phyloP scores from a whole-genome alignment of 352 stramenopile species.

The Ophiocytium majus region DNA sequence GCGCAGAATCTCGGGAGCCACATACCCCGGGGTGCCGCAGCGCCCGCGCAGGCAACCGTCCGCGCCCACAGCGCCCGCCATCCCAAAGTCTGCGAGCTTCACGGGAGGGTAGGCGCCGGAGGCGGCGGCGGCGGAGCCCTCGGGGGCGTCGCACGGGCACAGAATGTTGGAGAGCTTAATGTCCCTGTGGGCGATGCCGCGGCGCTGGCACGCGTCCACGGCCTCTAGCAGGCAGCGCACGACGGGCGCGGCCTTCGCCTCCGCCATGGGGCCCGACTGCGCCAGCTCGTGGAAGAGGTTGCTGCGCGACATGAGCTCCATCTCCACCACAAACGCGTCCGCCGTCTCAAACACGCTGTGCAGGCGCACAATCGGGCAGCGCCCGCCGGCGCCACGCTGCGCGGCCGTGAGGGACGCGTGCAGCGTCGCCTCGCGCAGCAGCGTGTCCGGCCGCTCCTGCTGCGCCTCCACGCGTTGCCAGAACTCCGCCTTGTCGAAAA shows the following conservation, averaged over 20 bases:
- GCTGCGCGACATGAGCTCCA: conserved; percentile 57
- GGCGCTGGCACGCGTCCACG: conserved; percentile 71
- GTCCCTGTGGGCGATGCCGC: conserved; percentile 73
- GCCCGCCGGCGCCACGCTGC: background rate
- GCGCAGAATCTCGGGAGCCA: conserved; percentile 74
- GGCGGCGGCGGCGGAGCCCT: too few species aligned
- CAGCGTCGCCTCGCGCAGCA: conserved; percentile 65
- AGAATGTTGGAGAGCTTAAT: conserved; percentile 76
- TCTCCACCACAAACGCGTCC: conserved; percentile 75
- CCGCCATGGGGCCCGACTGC: background rate
- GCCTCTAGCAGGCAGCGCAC: conserved; percentile 62
- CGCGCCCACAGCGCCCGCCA: conserved; percentile 72
- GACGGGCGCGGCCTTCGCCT: background rate
- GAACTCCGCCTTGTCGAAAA: conserved; percentile 89
- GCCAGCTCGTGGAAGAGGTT: conserved; percentile 68
- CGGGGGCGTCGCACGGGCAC: conserved; percentile 60
- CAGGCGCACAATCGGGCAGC: conserved; percentile 20
- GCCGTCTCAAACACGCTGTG: conserved; percentile 60
- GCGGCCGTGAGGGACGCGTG: conserved; percentile 21
- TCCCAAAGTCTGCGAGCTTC: conserved; percentile 78
- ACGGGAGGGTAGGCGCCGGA: conserved; percentile 64
- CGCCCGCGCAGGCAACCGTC: conserved; percentile 69
- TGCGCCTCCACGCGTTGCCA: conserved; percentile 78
- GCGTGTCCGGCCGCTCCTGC: conserved; percentile 75
- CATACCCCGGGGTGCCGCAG: conserved; percentile 76